phyloP scores from a whole-genome alignment of 768 basidiomycete genomes.

The Brasilioporus rufonigricans region DNA sequence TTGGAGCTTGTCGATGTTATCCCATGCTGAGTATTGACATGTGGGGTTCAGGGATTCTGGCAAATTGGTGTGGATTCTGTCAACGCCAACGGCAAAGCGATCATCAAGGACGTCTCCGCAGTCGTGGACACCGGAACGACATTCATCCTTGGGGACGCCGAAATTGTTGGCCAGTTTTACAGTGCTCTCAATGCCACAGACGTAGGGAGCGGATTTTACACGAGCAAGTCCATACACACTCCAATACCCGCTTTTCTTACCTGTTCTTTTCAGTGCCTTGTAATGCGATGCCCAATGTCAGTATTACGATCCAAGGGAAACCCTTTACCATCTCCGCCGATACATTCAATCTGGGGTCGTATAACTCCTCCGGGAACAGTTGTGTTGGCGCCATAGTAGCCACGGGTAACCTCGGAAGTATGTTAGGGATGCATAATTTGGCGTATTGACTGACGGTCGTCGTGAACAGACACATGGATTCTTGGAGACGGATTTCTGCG shows the following conservation, averaged over 20 bases:
- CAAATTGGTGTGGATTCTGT: slow-evolving; percentile 15
- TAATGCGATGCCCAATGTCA: slow-evolving; percentile 23
- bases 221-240: slow-evolving; percentile 13
- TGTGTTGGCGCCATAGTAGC: slow-evolving; percentile 22
- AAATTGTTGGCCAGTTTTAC: slow-evolving; percentile 34
- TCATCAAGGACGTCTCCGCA: slow-evolving; percentile 7
- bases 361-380: neutral
- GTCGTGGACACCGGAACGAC: slow-evolving; percentile 53
- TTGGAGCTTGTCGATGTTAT: slow-evolving; percentile 5
- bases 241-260: slow-evolving; percentile 1
- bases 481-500: slow-evolving; percentile 42
- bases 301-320: slow-evolving; percentile 36
- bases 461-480: slow-evolving; percentile 30
- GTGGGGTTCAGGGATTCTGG: slow-evolving; percentile 22
- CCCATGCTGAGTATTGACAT: neutral
- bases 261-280: slow-evolving; percentile 21
- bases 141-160: slow-evolving; percentile 40
- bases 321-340: slow-evolving; percentile 30
- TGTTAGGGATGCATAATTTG: neutral
- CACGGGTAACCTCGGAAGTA: slow-evolving; percentile 20
- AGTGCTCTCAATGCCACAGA: slow-evolving; percentile 28
- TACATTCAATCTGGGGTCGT: slow-evolving; percentile 37
- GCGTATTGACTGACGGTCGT: neutral
- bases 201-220: slow-evolving; percentile 36
- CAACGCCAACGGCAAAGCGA: slow-evolving; percentile 22